A percentile compares a stretch with the other conserved stretches of the same genome.
Evolutionary conservation across 352 stramenopile species (phyloP).

Genomic region (Phytophthora pinifolia): DNA sequence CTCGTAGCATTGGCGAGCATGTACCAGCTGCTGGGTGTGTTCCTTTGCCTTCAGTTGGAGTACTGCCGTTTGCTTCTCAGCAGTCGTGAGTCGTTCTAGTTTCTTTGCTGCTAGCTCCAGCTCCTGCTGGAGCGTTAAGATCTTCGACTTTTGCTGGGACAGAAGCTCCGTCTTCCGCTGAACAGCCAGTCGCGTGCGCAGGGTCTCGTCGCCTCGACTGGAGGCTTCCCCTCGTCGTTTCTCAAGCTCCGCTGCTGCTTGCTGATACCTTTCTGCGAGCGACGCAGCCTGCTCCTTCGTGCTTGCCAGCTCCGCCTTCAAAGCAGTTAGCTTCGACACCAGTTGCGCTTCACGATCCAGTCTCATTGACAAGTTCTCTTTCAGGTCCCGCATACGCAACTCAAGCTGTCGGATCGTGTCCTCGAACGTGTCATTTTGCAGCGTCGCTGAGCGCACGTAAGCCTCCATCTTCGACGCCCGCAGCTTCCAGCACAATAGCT

Average conservation of each 20-base stretch:
- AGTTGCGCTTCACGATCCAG: conserved; percentile 31
- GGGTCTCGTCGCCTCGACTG: conserved; percentile 28
- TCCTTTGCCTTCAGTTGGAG: conserved; percentile 47
- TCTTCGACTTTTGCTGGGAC: conserved; percentile 38
- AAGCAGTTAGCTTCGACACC: conserved; percentile 20
- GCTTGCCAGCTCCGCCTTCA: conserved; percentile 35
- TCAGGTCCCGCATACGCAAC: conserved; percentile 37
- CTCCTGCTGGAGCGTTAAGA: conserved; percentile 26
- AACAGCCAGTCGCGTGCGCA: conserved; percentile 34
- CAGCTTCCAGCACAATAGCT: conserved; percentile 30
- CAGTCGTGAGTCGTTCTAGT: conserved; percentile 19
- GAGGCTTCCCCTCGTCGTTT: conserved; percentile 24
- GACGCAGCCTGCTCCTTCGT: conserved; percentile 31
- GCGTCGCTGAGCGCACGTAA: conserved; percentile 31
- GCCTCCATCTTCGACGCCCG: conserved; percentile 38
- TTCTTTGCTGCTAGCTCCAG: conserved; percentile 29
- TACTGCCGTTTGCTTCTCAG: conserved; percentile 28
- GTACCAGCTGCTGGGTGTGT: conserved; percentile 35
- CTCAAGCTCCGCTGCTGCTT: conserved; percentile 33
- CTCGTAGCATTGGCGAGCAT: conserved; percentile 35
- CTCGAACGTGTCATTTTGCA: conserved; percentile 54
- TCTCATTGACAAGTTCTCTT: conserved; percentile 34
- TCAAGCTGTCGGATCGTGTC: conserved; percentile 44
- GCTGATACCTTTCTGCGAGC: conserved; percentile 38
- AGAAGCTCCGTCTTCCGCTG: conserved; percentile 60